phyloP scores from a whole-genome alignment of 352 stramenopile species.

The Globisporangium cystogenes region DNA sequence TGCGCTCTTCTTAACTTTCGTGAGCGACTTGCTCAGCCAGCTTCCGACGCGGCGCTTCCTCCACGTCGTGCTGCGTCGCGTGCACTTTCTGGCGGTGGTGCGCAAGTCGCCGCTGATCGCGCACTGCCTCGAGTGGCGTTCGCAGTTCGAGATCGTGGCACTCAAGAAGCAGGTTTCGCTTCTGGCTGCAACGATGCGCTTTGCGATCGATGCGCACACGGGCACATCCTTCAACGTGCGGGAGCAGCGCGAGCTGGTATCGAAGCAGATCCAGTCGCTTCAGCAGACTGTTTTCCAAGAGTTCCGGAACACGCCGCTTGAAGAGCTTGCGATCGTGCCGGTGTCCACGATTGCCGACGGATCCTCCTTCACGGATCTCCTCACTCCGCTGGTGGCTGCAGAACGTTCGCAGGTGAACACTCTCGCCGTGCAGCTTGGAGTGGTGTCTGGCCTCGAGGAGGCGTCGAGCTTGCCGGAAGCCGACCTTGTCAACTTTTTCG shows the following conservation, averaged over 20 bases:
- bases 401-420: conserved; percentile 26
- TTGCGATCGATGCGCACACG: conserved; percentile 84
- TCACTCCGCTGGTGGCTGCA: conserved; percentile 25
- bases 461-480: conserved; percentile 21
- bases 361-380: conserved; percentile 32
- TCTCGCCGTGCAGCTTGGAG: conserved; percentile 38
- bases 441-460: conserved; percentile 35
- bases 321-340: conserved; percentile 54
- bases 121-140: conserved; percentile 31
- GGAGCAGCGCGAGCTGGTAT: conserved; percentile 43
- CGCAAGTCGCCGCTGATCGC: conserved; percentile 32
- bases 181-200: conserved; percentile 62
- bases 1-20: conserved; percentile 65
- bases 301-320: conserved; percentile 37
- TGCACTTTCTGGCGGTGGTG: conserved; percentile 44
- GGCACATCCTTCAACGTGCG: conserved; percentile 45
- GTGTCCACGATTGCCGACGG: conserved; percentile 42
- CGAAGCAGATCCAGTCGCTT: conserved; percentile 56
- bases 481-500: conserved; percentile 47
- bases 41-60: conserved; percentile 89
- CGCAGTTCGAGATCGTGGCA: conserved; percentile 26
- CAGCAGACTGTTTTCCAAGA: conserved; percentile 59
- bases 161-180: conserved; percentile 61
- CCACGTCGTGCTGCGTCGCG: conserved; percentile 52
- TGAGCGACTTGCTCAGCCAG: conserved; percentile 85